A percentile compares a stretch with the other conserved stretches of the same genome.
phyloP scores from a whole-genome alignment of 805 yeast genomes.

The Candida nitratophila region DNA sequence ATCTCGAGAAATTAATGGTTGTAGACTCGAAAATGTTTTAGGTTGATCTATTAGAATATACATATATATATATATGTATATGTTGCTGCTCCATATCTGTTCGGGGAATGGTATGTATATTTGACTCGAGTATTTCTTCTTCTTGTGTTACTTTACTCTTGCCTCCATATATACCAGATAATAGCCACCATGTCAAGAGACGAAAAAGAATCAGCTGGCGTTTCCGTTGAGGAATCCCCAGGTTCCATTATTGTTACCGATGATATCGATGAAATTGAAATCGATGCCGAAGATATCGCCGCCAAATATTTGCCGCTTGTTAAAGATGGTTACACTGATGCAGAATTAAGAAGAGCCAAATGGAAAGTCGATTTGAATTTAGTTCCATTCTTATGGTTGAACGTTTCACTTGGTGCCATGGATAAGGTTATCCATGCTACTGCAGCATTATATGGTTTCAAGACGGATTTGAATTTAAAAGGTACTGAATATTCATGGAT shows the following conservation, averaged over 20 bases:
- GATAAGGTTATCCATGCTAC: slow-evolving; percentile 43
- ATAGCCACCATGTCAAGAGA: slow-evolving; percentile 5
- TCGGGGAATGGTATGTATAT: no score
- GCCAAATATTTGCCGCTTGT: slow-evolving; percentile 11
- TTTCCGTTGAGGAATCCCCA: neutral
- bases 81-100: no score
- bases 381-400: slow-evolving; percentile 40
- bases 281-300: slow-evolving; percentile 12
- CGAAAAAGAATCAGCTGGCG: neutral
- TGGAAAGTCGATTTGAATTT: slow-evolving; percentile 45
- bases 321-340: slow-evolving; percentile 14
- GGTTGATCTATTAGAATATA: no score
- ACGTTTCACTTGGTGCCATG: slow-evolving; percentile 49
- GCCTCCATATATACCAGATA: no score
- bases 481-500: slow-evolving; percentile 27
- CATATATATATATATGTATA: no score
- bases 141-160: no score
- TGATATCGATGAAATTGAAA: neutral
- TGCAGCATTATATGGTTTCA: slow-evolving; percentile 32
- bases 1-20: no score
- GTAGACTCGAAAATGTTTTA: no score
- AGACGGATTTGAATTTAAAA: slow-evolving; percentile 29
- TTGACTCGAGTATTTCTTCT: no score
- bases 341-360: slow-evolving; percentile 11
- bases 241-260: neutral